Evolutionary conservation across 768 basidiomycete genomes (phyloP).

Genomic region (Pulveroboletus sp.): DNA sequence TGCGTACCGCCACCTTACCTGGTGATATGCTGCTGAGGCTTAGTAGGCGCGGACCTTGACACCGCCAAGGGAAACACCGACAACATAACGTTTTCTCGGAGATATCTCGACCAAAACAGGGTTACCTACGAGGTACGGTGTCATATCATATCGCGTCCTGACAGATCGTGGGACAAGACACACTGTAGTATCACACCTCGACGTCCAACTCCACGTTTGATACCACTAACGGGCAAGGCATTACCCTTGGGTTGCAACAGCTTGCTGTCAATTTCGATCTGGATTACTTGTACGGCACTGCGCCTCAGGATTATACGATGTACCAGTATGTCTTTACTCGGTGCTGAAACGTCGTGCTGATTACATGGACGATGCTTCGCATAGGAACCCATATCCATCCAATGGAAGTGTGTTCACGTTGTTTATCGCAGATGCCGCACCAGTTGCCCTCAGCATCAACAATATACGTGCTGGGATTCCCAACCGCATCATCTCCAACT

Average conservation of each 20-base stretch:
- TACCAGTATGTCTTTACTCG: conserved; percentile 39
- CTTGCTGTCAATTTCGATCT: conserved; percentile 61
- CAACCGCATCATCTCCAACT: conserved; percentile 60
- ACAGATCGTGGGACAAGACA: not conserved
- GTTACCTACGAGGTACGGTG: conserved; percentile 64
- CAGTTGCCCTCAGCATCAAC: conserved; percentile 54
- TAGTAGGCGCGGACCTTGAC: conserved; percentile 46
- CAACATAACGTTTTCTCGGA: conserved; percentile 58
- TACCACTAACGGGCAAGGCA: conserved; percentile 46
- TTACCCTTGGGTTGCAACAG: conserved; percentile 51
- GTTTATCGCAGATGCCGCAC: conserved; percentile 49
- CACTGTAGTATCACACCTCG: conserved; percentile 60
- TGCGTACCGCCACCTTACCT: conserved; percentile 25
- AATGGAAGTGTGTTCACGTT: conserved; percentile 56
- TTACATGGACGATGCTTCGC: not conserved
- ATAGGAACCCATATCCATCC: conserved; percentile 59
- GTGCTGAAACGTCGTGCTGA: not conserved
- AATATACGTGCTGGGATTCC: conserved; percentile 58
- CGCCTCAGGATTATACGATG: conserved; percentile 73
- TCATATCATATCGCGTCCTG: not conserved
- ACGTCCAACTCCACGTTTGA: conserved; percentile 53
- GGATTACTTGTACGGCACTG: conserved; percentile 56
- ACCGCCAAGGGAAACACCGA: conserved; percentile 33
- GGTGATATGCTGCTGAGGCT: not conserved
- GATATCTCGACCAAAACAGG: conserved; percentile 78